These are phyloP conservation scores for Chlamydomonas sp. DNA, from an alignment of 139 green algal species.

Conservation along the genomic window DNA sequence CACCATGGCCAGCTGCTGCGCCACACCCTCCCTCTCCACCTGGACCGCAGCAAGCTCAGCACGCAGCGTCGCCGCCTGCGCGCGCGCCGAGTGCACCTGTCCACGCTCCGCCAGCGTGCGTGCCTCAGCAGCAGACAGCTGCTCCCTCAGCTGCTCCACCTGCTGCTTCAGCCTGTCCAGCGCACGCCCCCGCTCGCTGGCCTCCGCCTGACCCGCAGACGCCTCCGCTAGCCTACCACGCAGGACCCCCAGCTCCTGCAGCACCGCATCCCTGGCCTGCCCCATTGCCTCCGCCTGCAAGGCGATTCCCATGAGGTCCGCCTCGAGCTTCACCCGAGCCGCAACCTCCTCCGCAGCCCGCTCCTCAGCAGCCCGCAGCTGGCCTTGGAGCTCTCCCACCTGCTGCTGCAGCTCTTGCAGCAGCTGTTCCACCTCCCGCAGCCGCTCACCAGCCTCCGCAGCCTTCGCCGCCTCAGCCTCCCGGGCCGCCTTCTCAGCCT, in stretches of 20 bases:
- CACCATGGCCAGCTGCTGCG: neutral
- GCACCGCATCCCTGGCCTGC: neutral
- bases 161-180: neutral
- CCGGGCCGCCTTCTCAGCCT: no score
- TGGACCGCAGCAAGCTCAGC: conserved; percentile 11
- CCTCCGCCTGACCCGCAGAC: neutral
- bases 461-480: no score
- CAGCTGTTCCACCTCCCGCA: no score
- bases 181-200: neutral
- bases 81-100: neutral
- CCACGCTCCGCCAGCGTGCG: conserved; percentile 1
- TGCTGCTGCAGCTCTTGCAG: no score
- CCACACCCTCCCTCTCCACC: neutral
- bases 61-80: conserved; percentile 1
- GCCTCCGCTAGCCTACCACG: neutral
- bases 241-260: conserved; percentile 6
- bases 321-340: no score
- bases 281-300: no score
- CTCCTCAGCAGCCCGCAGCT: no score
- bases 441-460: no score
- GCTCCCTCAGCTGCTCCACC: no score
- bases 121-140: neutral
- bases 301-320: no score
- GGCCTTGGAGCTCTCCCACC: no score
- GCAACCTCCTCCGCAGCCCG: no score